Base-by-base conservation (phyloP, 2,329 filamentous ascomycete species). In the Dryadomyces quercivorus region DNA sequence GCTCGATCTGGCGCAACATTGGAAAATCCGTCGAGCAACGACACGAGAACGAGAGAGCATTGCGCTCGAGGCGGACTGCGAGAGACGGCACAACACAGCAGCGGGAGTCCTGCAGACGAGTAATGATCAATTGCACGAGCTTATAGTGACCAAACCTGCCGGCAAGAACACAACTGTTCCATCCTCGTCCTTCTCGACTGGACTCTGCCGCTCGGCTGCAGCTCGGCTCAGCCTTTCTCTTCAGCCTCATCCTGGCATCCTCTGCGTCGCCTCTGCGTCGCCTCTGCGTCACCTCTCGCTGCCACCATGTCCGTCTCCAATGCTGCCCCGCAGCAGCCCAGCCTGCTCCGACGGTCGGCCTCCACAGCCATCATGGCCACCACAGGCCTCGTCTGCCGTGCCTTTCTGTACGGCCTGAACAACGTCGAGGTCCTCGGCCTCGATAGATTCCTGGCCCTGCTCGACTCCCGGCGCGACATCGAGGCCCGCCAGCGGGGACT, bases 281-380 rank as follows among this genome's bases (percentile, higher is more conserved):
- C 16, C 16, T 18, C 16, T 42, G 5, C 38, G 38, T 42, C 38
- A 8, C 42, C 18, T 16, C 42, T 7, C 42, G 12, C 42, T 10
- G 42, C n/a, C 7, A 9, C 42, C n/a, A 55, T 59, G 54, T 54
- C 53, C 9, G 34, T 45, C 52, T 13, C 36, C 21, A 57, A 54
- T 43, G 15, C 55, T 8, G 55, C 54, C 40, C 59, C 62, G 18
- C 60, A 61, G 55, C 70, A 76, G 66, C 82, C 82, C 34, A 78
- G 79, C 63, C 69, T 84, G 56, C 72, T 81, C 69, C 90, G 86
- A 85, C 85, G 87, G 59, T 70, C 83, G 54, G 78, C 78, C 40
- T 94, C 90, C n/a, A 75, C 83, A 52, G 71, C 83, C 58, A 78
- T 86, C 42, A 88, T 95, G 77, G 84, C 86, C 62, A 68, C 84